Conservation (phyloP, 169 alveolate species). For the Perkinsus olseni region DNA sequence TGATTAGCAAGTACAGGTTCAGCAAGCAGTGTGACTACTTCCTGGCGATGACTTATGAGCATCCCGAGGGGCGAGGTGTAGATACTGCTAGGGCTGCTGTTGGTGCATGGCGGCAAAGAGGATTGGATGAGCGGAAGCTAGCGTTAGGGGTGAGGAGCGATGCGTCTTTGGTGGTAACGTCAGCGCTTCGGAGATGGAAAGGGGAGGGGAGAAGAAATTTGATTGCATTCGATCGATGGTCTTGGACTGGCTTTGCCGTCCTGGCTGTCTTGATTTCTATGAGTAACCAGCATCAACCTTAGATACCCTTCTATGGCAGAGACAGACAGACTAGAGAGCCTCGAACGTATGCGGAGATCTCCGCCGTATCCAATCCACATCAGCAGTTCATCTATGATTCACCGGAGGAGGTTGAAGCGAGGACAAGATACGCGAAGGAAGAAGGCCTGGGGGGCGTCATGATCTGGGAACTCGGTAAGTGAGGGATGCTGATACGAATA, state of each 20-base stretch:
- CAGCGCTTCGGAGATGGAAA: no score
- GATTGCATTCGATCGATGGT: no score
- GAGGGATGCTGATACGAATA: no score
- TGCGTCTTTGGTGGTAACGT: neutral
- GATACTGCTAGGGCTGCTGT: neutral
- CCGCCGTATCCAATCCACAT: neutral
- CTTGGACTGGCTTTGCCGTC: no score
- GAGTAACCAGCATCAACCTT: neutral
- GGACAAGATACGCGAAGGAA: neutral
- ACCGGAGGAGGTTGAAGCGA: neutral
- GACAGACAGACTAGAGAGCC: neutral
- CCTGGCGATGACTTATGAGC: neutral
- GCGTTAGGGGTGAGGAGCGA: neutral
- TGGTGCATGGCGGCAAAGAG: neutral
- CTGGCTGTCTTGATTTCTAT: no score
- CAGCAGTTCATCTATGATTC: neutral
- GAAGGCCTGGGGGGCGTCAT: neutral
- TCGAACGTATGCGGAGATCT: neutral
- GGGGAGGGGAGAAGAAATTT: no score
- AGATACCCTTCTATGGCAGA: neutral
- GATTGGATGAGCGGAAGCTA: neutral
- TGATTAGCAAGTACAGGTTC: neutral
- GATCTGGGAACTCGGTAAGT: neutral
- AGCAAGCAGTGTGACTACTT: neutral
- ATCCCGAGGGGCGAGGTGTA: neutral